Conservation (phyloP, 2,329 filamentous ascomycete genomes). For the Penicillium italicum region DNA sequence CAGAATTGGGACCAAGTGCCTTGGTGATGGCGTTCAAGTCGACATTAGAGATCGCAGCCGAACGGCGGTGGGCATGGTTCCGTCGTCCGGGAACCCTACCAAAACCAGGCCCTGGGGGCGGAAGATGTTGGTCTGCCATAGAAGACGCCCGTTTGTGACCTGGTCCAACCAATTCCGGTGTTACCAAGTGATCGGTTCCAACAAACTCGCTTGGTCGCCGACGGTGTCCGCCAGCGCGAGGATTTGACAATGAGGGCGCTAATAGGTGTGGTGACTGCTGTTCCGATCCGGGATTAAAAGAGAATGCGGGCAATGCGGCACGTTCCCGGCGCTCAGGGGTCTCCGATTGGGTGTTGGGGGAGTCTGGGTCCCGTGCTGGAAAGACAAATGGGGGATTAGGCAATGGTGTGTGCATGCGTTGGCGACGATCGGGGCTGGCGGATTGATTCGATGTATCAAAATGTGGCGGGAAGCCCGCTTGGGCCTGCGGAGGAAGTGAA, state of each 20-base stretch:
- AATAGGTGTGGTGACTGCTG: conserved; percentile 46
- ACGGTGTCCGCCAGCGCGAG: conserved; percentile 61
- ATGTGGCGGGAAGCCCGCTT: conserved; percentile 28
- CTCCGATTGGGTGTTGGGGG: conserved; percentile 33
- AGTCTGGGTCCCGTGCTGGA: conserved; percentile 49
- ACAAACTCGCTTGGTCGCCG: conserved; percentile 85
- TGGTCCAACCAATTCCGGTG: conserved; percentile 62
- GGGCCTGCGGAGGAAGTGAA: conserved; percentile 32
- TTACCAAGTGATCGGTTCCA: conserved; percentile 56
- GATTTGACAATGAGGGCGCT: conserved; percentile 49
- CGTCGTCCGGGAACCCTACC: conserved; percentile 54
- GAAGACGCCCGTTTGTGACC: conserved; percentile 23
- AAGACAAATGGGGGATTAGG: conserved; percentile 66
- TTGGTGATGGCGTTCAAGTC: conserved; percentile 62
- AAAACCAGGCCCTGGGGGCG: conserved; percentile 36
- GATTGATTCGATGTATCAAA: conserved; percentile 22
- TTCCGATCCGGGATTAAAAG: conserved; percentile 35
- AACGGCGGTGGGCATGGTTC: conserved; percentile 76
- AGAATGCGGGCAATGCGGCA: conserved; percentile 37
- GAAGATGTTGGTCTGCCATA: conserved; percentile 26
- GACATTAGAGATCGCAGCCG: conserved; percentile 75
- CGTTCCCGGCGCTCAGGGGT: conserved; percentile 45
- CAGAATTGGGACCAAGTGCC: conserved; percentile 38
- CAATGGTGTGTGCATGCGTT: conserved; percentile 31
- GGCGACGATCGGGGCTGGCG: conserved; percentile 23